Base-by-base conservation (phyloP, 768 basidiomycete species). In the Mycena crocata region DNA sequence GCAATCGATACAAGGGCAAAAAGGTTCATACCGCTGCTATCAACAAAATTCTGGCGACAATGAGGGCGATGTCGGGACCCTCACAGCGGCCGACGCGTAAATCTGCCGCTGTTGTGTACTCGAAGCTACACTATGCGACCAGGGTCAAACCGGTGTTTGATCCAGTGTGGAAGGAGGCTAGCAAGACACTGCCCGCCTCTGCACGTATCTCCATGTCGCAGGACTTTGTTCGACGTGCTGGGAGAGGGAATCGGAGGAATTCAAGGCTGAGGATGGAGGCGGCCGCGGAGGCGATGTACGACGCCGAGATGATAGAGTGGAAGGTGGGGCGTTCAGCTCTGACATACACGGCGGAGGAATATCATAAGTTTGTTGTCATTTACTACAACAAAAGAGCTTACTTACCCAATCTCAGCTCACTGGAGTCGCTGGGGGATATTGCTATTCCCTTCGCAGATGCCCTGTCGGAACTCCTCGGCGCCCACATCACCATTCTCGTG, bases 111-210 rank as follows among this genome's bases (percentile, higher is more conserved):
- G 40, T 9, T 5, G 12, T 50, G 7, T 69, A 69, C 21, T 65
- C 63, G 1, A 57, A 61, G 12, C 30, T 35, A 13, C 44, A 60
- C 26, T 69, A 60, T 35, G 56, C 35, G 23, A 35, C 50, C 21
- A 45, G 64, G 8, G 7, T 69, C 8, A 69, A 69, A 30, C 12
- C 35, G 0, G 34, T 6, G 0, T 69, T 69, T 26, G 68, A 69
- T 26, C 24, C 7, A 31, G 4, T 48, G 28, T 69, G 68, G 68
- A 34, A 21, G 3, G 31, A 12, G 2, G 50, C 14, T 12, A 56
- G 49, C 23, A n/a, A 14, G 1, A 56, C 54, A 0, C 0, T 51
- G 7, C 42, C 45, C 1, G 24, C 30, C 1, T 19, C 10, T 7
- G 7, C 24, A 12, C 50, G 52, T 26, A 45, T 65, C 5, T 57